phyloP scores from a whole-genome alignment of 2,329 filamentous ascomycete genomes.

The Penicillium sp. region DNA sequence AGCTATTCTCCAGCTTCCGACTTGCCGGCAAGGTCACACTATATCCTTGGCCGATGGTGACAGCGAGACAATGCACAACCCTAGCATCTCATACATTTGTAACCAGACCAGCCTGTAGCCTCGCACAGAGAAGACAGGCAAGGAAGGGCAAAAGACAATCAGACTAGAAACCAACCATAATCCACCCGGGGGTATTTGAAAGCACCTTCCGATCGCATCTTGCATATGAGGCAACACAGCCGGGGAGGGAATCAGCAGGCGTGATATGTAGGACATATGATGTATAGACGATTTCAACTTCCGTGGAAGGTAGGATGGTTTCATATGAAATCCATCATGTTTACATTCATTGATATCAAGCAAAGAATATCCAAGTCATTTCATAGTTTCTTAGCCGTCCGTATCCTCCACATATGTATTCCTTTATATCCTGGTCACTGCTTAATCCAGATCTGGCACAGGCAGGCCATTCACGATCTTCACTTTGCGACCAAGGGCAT shows the following conservation, averaged over 20 bases:
- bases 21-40: not conserved
- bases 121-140: not conserved
- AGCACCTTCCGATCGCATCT: not conserved
- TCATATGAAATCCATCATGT: not conserved
- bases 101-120: not conserved
- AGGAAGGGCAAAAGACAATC: not conserved
- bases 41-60: not conserved
- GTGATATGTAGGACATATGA: not conserved
- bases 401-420: not conserved
- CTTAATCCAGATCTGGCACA: constrained; percentile 21
- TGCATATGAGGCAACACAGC: not conserved
- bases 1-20: not conserved
- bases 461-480: constrained; percentile 53
- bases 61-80: not conserved
- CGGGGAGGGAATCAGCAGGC: not conserved
- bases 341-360: not conserved
- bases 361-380: not conserved
- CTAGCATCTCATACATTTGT: not conserved
- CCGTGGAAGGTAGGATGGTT: not conserved
- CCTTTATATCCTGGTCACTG: not conserved
- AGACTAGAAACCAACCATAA: not conserved
- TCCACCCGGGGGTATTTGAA: not conserved
- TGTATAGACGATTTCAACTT: not conserved
- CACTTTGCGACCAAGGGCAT: constrained; percentile 61
- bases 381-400: not conserved